Conservation (phyloP, 2,329 filamentous ascomycete species). For the Exophiala viscosa region DNA sequence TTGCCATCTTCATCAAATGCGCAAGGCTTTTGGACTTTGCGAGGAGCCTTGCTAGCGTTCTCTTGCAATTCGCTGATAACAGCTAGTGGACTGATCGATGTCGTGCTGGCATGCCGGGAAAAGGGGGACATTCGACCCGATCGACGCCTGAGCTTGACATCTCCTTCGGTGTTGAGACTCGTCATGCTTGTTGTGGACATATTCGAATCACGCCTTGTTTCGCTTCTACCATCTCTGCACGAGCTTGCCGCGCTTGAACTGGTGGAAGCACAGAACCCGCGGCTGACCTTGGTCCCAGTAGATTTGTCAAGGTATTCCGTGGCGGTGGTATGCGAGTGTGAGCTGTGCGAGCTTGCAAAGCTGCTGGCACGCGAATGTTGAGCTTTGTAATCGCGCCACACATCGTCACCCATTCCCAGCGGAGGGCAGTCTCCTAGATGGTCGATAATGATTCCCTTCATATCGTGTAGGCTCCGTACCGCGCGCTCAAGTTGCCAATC, state of each 20-base stretch:
- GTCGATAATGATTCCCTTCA: constrained; percentile 15
- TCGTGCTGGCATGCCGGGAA: constrained; percentile 11
- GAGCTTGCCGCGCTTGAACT: constrained; percentile 23
- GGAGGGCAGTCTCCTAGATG: constrained; percentile 19
- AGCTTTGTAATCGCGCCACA: constrained; percentile 18
- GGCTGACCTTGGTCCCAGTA: constrained; percentile 24
- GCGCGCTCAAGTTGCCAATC: constrained; percentile 24
- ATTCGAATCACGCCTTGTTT: constrained; percentile 10
- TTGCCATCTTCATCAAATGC: constrained; percentile 12
- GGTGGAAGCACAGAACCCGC: constrained; percentile 21
- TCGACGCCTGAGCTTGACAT: constrained; percentile 7
- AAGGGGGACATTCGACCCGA: constrained; percentile 5
- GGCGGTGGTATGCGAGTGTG: not conserved
- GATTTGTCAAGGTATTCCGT: constrained; percentile 18
- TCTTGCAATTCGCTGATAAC: constrained; percentile 19
- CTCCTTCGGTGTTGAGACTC: constrained; percentile 6
- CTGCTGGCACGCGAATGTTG: constrained; percentile 15
- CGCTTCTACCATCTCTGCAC: constrained; percentile 11
- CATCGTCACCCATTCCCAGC: constrained; percentile 16
- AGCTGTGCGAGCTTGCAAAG: constrained; percentile 15
- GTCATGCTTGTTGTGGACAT: constrained; percentile 13
- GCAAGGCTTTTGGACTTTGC: constrained; percentile 18
- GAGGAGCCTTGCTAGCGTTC: not conserved
- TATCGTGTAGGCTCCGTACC: constrained; percentile 10
- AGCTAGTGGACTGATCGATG: constrained; percentile 14